Percentiles rank a stretch among this genome's conserved stretches.
phyloP scores from a whole-genome alignment of 257 asterid genomes.

The Ilex aquifolium region DNA sequence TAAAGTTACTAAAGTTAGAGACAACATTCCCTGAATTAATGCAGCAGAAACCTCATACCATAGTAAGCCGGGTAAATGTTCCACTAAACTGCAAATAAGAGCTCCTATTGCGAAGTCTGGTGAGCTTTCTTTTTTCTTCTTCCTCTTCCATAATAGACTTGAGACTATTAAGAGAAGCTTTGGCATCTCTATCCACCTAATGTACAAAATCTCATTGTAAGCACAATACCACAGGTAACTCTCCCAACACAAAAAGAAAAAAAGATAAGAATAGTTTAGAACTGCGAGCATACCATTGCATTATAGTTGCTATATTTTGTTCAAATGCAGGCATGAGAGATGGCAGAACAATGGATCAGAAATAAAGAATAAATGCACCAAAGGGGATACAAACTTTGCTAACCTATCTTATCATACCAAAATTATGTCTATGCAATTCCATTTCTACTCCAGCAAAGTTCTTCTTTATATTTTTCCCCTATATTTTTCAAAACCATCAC shows the following conservation, averaged over 20 bases:
- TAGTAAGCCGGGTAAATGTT: slow-evolving; percentile 69
- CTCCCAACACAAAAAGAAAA: not conserved
- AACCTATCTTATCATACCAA: not conserved
- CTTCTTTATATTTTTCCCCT: no score
- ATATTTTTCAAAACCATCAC: slow-evolving; percentile 1
- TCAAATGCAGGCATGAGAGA: no score
- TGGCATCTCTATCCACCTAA: slow-evolving; percentile 63
- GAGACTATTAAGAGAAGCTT: slow-evolving; percentile 49
- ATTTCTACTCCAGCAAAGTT: no score
- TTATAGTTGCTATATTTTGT: no score
- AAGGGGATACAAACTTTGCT: no score
- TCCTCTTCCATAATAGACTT: slow-evolving; percentile 71
- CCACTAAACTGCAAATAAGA: slow-evolving; percentile 76
- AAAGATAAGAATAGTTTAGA: not conserved
- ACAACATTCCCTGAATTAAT: slow-evolving; percentile 2
- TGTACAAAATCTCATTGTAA: slow-evolving; percentile 13
- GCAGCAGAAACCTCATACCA: slow-evolving; percentile 46
- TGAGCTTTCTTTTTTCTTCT: slow-evolving; percentile 52
- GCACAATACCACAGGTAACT: not conserved
- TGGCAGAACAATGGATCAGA: no score
- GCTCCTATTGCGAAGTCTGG: slow-evolving; percentile 46
- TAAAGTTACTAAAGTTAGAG: slow-evolving; percentile 10
- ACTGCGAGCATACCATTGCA: not conserved
- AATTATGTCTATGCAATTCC: not conserved
- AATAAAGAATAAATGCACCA: no score